phyloP scores from a whole-genome alignment of 2,329 filamentous ascomycete genomes.

The Corynespora cassiicola region DNA sequence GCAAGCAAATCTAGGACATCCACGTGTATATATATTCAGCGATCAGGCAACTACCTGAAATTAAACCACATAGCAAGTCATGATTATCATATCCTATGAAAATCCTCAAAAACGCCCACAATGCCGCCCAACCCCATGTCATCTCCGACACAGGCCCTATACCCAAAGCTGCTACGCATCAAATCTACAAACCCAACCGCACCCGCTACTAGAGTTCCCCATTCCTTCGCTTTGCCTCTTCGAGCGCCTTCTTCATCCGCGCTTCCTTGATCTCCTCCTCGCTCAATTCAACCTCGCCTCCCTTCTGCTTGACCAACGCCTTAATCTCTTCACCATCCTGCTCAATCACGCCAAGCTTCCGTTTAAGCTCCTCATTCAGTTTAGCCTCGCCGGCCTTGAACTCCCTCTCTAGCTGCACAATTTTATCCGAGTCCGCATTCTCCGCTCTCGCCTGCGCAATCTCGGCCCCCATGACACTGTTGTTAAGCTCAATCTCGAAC shows the following conservation, averaged over 20 bases:
- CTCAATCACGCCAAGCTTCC: conserved; percentile 49
- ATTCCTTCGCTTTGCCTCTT: conserved; percentile 63
- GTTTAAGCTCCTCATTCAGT: conserved; percentile 40
- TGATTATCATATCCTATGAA: too few relatives aligned
- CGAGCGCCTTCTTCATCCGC: conserved; percentile 57
- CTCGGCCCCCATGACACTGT: conserved; percentile 60
- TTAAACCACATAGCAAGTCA: too few relatives aligned
- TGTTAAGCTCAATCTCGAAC: conserved; percentile 58
- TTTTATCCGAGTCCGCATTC: conserved; percentile 47
- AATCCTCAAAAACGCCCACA: too few relatives aligned
- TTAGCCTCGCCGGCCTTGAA: conserved; percentile 41
- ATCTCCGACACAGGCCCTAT: too few relatives aligned
- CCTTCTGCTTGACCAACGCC: conserved; percentile 30
- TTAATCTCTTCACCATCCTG: conserved; percentile 38
- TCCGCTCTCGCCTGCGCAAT: conserved; percentile 59
- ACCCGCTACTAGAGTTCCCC: conserved; percentile 27
- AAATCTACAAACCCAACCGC: neutral
- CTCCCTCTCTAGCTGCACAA: conserved; percentile 45
- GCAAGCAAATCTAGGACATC: too few relatives aligned
- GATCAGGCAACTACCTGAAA: too few relatives aligned
- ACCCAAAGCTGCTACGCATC: too few relatives aligned
- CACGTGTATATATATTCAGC: too few relatives aligned
- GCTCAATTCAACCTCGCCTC: conserved; percentile 23
- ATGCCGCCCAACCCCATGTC: neutral
- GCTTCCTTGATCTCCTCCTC: conserved; percentile 52